Conservation (phyloP, 371 early-diverging fungal species). For the Conidiobolus incongruus region DNA sequence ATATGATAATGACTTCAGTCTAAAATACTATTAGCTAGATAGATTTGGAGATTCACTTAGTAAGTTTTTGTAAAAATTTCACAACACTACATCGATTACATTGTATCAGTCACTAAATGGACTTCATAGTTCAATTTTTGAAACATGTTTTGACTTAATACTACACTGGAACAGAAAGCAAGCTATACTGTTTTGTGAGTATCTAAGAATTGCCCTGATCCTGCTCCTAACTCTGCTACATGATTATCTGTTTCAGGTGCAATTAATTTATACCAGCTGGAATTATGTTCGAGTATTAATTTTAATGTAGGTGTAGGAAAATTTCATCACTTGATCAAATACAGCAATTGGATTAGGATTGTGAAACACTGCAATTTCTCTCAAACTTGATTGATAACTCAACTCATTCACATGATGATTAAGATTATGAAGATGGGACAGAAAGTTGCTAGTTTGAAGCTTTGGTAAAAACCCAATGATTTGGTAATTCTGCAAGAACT, state of each 20-base stretch:
- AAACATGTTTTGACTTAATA: not conserved
- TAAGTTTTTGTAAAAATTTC: not conserved
- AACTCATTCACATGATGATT: not conserved
- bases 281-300: not conserved
- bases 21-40: not conserved
- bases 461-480: not conserved
- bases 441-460: not conserved
- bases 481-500: not conserved
- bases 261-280: not conserved
- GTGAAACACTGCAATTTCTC: not conserved
- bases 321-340: not conserved
- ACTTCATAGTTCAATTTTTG: no score
- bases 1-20: no score
- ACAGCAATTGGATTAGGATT: not conserved
- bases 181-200: not conserved
- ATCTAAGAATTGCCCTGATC: not conserved
- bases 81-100: not conserved
- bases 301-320: slow-evolving; percentile 1
- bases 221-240: not conserved
- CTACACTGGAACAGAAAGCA: not conserved
- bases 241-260: not conserved
- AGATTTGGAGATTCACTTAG: not conserved
- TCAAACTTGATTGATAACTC: not conserved
- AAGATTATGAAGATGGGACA: not conserved
- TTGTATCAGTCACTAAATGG: not conserved